Conservation (phyloP, 148 eudicot species). For the Polygonum aviculare region DNA sequence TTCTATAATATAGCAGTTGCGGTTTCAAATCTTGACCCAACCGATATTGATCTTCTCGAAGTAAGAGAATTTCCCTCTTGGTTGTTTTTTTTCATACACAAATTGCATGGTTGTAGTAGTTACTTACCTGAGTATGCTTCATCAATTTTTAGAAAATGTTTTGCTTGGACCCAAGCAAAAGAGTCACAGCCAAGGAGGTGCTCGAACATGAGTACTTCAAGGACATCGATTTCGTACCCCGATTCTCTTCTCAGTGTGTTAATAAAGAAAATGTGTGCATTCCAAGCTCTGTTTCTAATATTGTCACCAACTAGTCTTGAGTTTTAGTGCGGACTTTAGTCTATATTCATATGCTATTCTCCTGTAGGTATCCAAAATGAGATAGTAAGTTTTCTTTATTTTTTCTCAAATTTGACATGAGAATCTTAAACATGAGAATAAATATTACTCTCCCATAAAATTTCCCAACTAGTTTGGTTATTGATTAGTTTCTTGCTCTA, state of each 20-base stretch:
- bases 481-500: too few relatives aligned
- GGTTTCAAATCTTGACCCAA: slow-evolving; percentile 70
- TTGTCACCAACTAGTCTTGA: too few relatives aligned
- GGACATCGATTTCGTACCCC: slow-evolving; percentile 62
- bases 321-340: too few relatives aligned
- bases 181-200: slow-evolving; percentile 78
- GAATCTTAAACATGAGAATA: too few relatives aligned
- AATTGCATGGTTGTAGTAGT: neutral
- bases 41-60: slow-evolving; percentile 72
- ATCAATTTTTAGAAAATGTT: slow-evolving; percentile 75
- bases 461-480: too few relatives aligned
- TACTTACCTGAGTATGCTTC: neutral
- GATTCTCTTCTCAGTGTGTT: slow-evolving; percentile 9
- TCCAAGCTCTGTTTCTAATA: too few relatives aligned
- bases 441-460: too few relatives aligned
- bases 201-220: slow-evolving; percentile 91
- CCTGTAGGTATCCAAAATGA: too few relatives aligned
- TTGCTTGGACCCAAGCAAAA: slow-evolving; percentile 77
- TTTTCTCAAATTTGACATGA: too few relatives aligned
- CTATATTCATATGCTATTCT: too few relatives aligned
- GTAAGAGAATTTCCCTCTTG: slow-evolving; percentile 35
- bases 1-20: slow-evolving; percentile 60
- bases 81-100: neutral
- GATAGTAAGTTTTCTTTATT: too few relatives aligned
- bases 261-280: too few relatives aligned